Evolutionary conservation across 2,329 filamentous ascomycete species (phyloP).

Genomic region (Fusarium torreyae): DNA sequence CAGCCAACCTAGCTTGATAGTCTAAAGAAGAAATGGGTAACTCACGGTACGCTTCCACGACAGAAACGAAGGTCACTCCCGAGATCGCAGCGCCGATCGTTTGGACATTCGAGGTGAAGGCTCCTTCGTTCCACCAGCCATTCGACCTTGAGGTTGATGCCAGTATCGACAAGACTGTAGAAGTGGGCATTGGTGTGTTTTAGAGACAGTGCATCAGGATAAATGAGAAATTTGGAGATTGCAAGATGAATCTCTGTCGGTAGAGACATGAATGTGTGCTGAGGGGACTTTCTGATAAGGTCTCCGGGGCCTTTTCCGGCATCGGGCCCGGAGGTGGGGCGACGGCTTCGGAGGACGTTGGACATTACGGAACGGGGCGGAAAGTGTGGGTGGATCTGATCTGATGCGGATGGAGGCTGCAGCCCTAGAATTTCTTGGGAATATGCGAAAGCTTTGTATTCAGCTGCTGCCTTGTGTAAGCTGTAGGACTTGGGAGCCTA

Average conservation of each 20-base stretch:
- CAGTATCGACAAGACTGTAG: conserved; percentile 75
- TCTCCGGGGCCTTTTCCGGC: conserved; percentile 23
- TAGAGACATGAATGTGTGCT: conserved; percentile 61
- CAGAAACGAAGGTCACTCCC: conserved; percentile 74
- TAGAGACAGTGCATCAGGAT: conserved; percentile 79
- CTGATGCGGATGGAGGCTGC: not conserved
- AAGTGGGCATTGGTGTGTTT: conserved; percentile 78
- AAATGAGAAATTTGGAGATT: conserved; percentile 73
- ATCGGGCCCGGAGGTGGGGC: conserved; percentile 45
- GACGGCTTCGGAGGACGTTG: conserved; percentile 38
- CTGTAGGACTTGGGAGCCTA: conserved; percentile 28
- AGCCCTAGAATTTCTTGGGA: conserved; percentile 11
- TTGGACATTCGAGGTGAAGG: conserved; percentile 76
- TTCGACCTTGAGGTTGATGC: conserved; percentile 74
- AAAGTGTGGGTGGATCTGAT: not conserved
- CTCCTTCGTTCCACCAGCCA: conserved; percentile 77
- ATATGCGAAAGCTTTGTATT: conserved; percentile 43
- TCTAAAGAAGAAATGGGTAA: conserved; percentile 8
- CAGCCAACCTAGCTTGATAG: not conserved
- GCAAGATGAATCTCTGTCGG: conserved; percentile 78
- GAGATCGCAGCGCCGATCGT: conserved; percentile 69
- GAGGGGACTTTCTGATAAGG: not conserved
- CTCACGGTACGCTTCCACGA: conserved; percentile 70
- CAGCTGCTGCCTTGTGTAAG: conserved; percentile 47
- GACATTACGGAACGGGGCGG: conserved; percentile 39